Conservation (phyloP, 441 rosid species). For the Breynia disticha region DNA sequence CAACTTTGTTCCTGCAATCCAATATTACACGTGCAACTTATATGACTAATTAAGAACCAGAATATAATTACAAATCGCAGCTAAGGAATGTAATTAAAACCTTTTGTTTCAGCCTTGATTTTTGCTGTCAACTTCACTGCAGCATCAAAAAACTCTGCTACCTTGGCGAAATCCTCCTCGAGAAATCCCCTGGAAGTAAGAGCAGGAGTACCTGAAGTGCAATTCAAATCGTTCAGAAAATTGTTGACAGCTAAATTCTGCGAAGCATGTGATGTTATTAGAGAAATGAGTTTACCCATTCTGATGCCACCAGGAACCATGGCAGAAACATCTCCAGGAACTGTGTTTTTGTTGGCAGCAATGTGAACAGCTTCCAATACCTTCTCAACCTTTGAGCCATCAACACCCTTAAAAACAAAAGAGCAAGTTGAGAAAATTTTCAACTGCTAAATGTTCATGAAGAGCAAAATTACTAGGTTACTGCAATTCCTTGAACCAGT, state of each 20-base stretch:
- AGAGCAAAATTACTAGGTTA: background rate
- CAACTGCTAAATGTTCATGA: background rate
- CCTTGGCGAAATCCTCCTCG: conserved; percentile 85
- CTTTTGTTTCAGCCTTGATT: conserved; percentile 72
- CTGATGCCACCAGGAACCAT: conserved; percentile 99
- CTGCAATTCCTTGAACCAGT: background rate
- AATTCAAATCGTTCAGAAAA: conserved; percentile 12
- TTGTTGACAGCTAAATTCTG: background rate
- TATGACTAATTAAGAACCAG: conserved; percentile 7
- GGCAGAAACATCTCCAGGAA: conserved; percentile 98
- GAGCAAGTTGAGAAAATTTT: background rate
- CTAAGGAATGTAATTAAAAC: conserved; percentile 19
- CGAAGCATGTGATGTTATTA: background rate
- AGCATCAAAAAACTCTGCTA: conserved; percentile 74
- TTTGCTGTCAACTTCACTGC: conserved; percentile 60
- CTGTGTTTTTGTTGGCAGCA: conserved; percentile 96
- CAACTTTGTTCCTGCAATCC: conserved; percentile 62
- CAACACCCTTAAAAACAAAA: conserved; percentile 51
- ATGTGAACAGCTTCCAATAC: conserved; percentile 81
- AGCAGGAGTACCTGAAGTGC: conserved; percentile 70
- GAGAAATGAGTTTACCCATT: conserved; percentile 53
- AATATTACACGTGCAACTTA: conserved; percentile 2
- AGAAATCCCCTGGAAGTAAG: conserved; percentile 86
- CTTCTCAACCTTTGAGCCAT: conserved; percentile 95
- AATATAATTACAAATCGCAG: background rate